A percentile compares a stretch with the other conserved stretches of the same genome.
Conservation (phyloP, 352 stramenopile genomes). For the Globisporangium megalacanthum region DNA sequence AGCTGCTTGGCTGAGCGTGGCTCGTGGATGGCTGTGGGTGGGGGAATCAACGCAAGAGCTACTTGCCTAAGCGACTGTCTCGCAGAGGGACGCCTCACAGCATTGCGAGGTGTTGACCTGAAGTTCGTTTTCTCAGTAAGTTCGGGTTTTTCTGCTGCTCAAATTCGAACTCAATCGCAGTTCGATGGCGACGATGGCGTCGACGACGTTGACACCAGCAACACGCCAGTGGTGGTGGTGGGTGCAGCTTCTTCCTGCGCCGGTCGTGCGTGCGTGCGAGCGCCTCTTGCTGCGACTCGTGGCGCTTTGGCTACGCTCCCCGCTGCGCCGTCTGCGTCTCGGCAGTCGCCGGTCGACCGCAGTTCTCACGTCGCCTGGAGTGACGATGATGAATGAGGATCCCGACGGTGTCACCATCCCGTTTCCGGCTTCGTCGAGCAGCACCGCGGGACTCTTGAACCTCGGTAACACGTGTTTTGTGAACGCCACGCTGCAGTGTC, state of each 20-base stretch:
- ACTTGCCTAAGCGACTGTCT: too few species aligned
- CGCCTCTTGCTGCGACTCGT: constrained; percentile 11
- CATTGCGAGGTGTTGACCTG: too few species aligned
- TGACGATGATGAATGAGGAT: neutral
- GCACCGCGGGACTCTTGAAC: constrained; percentile 38
- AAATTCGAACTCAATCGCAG: neutral
- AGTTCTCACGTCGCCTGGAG: neutral
- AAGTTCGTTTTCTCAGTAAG: too few species aligned
- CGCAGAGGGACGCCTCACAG: too few species aligned
- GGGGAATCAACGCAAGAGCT: too few species aligned
- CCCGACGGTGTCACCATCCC: too few species aligned
- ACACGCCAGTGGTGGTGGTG: constrained; percentile 14
- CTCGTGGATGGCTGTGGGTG: too few species aligned
- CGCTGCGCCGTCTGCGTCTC: constrained; percentile 11
- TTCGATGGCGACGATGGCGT: neutral
- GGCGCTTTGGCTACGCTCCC: constrained; percentile 12
- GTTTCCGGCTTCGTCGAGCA: too few species aligned
- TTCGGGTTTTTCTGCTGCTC: too few species aligned
- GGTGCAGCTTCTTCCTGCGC: constrained; percentile 5
- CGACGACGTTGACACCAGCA: neutral
- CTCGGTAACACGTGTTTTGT: constrained; percentile 74
- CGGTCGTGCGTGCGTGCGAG: constrained; percentile 7
- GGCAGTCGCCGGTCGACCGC: neutral
- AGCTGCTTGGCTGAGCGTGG: too few species aligned
- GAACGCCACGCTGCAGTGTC: constrained; percentile 69